Evolutionary conservation across 495 filamentous ascomycete species (phyloP).

Genomic region (Hypoxylon fragiforme): DNA sequence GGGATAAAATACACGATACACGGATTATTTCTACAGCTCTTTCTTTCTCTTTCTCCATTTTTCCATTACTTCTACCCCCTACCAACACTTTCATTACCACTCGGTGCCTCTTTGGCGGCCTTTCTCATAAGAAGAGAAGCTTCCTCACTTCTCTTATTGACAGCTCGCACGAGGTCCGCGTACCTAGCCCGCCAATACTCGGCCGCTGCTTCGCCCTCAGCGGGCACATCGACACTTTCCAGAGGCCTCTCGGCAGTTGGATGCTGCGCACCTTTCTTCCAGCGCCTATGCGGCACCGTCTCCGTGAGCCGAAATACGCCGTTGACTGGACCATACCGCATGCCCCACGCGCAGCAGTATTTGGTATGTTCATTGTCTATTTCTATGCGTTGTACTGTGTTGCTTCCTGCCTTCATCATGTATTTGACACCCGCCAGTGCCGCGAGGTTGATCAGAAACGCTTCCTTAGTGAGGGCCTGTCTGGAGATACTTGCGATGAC

Average conservation of each 20-base stretch:
- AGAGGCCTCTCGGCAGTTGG: constrained; percentile 2
- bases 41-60: no score
- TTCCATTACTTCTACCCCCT: no score
- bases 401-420: constrained; percentile 42
- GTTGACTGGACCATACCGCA: constrained; percentile 47
- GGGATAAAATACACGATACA: no score
- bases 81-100: no score
- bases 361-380: constrained; percentile 40
- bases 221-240: constrained; percentile 21
- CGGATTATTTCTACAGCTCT: no score
- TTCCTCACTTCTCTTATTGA: constrained; percentile 39
- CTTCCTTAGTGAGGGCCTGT: constrained; percentile 47
- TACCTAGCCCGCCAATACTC: constrained; percentile 47
- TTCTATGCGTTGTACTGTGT: constrained; percentile 45
- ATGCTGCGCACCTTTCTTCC: constrained; percentile 37
- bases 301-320: constrained; percentile 53
- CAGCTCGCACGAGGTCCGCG: constrained; percentile 36
- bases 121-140: neutral
- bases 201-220: constrained; percentile 38
- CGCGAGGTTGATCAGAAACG: constrained; percentile 57
- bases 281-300: constrained; percentile 45
- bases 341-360: constrained; percentile 51
- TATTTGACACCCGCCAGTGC: constrained; percentile 53
- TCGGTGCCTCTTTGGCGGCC: neutral
- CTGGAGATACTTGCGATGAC: constrained; percentile 50